Evolutionary conservation across 177 flowering plant species (phyloP).

Genomic region (Vitis hybrid): DNA sequence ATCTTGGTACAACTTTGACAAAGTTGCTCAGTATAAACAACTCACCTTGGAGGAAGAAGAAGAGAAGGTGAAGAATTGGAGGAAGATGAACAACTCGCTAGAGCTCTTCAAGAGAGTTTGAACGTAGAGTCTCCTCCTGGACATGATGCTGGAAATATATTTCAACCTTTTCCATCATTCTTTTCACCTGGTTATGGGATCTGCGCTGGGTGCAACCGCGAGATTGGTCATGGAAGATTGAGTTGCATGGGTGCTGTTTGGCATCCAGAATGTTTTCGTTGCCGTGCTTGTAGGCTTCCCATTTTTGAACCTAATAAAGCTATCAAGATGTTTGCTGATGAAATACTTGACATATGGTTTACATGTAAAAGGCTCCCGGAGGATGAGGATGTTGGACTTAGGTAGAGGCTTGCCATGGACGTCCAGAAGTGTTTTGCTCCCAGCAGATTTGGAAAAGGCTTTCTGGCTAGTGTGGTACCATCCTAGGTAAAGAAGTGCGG

Average conservation of each 20-base stretch:
- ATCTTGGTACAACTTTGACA: conserved; percentile 96
- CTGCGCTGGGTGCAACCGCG: too few species aligned
- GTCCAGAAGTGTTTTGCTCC: conserved; percentile 53
- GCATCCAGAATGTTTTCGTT: too few species aligned
- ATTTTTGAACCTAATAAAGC: conserved; percentile 33
- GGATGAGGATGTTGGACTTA: conserved; percentile 81
- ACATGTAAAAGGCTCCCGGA: conserved; percentile 75
- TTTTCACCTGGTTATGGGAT: too few species aligned
- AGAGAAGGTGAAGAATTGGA: conserved; percentile 70
- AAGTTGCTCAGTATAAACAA: conserved; percentile 97
- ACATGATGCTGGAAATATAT: too few species aligned
- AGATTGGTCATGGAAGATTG: too few species aligned
- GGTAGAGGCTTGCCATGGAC: conserved; percentile 62
- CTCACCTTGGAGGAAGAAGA: conserved; percentile 99
- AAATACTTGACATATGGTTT: conserved; percentile 70
- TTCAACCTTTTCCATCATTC: too few species aligned
- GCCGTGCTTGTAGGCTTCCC: too few species aligned
- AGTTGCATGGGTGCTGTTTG: too few species aligned
- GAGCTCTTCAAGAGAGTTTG: too few species aligned
- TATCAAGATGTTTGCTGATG: conserved; percentile 47
- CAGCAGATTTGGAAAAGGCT: conserved; percentile 19
- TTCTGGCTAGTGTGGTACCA: conserved; percentile 34
- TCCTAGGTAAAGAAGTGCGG: conserved; percentile 77
- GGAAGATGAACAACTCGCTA: too few species aligned
- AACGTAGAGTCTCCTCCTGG: too few species aligned